These are phyloP conservation scores for Daldinia grandis DNA, from an alignment of 495 filamentous ascomycete species.

Conservation along the genomic window DNA sequence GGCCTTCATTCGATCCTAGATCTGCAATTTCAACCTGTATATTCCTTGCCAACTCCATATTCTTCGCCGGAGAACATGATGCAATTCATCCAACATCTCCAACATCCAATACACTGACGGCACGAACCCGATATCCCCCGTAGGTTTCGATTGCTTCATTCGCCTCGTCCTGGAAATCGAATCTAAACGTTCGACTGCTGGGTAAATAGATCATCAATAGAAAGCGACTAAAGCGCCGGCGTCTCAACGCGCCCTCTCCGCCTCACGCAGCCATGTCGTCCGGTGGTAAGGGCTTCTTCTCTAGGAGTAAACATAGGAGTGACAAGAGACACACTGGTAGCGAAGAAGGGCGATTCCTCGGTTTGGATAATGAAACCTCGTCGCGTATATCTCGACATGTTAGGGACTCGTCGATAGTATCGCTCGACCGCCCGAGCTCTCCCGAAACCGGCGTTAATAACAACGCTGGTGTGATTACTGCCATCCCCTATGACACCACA, in stretches of 20 bases:
- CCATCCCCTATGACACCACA: constrained; percentile 87
- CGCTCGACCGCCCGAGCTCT: constrained; percentile 68
- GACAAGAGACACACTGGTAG: constrained; percentile 68
- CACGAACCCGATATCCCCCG: constrained; percentile 40
- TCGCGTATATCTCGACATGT: constrained; percentile 83
- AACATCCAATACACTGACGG: constrained; percentile 44
- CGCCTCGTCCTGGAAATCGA: not conserved
- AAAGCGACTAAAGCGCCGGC: constrained; percentile 36
- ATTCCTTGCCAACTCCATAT: constrained; percentile 37
- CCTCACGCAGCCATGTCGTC: constrained; percentile 60
- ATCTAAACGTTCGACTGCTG: constrained; percentile 15
- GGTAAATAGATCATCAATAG: constrained; percentile 23
- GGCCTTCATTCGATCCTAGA: constrained; percentile 38
- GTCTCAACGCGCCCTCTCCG: constrained; percentile 35
- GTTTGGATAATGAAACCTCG: constrained; percentile 60
- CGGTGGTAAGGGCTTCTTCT: constrained; percentile 83
- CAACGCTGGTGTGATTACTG: constrained; percentile 86
- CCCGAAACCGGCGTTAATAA: constrained; percentile 66
- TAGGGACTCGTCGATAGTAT: constrained; percentile 78
- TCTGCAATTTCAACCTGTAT: constrained; percentile 38
- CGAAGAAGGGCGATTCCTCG: constrained; percentile 60
- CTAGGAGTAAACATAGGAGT: constrained; percentile 77
- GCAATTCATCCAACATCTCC: constrained; percentile 41
- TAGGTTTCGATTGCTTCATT: constrained; percentile 27
- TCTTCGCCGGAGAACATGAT: constrained; percentile 42